phyloP scores from a whole-genome alignment of 805 yeast genomes.

The Lachancea nothofagi region DNA sequence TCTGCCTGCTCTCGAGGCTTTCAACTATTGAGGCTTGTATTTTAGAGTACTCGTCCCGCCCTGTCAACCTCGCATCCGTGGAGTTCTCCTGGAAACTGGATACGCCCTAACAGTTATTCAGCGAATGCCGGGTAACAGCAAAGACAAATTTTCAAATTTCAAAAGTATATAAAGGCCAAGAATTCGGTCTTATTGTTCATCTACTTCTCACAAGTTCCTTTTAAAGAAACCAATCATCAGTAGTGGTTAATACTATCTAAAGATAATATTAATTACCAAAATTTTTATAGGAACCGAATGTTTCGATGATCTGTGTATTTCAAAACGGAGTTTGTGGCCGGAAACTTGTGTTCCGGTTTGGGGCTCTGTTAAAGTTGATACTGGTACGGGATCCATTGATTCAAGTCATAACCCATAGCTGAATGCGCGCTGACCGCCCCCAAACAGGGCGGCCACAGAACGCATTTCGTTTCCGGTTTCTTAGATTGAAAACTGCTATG shows the following conservation, averaged over 20 bases:
- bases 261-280: constrained; percentile 36
- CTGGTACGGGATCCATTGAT: constrained; percentile 30
- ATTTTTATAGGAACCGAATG: constrained; percentile 35
- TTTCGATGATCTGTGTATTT: constrained; percentile 27
- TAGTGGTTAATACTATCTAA: constrained; percentile 40
- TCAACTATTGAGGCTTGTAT: no score
- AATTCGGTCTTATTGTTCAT: neutral
- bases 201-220: constrained; percentile 7
- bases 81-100: no score
- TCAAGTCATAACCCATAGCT: constrained; percentile 35
- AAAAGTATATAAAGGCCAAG: constrained; percentile 2
- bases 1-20: no score
- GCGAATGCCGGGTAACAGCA: constrained; percentile 2
- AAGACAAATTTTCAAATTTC: no score
- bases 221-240: constrained; percentile 34
- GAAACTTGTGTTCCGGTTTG: constrained; percentile 6
- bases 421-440: constrained; percentile 34
- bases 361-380: constrained; percentile 30
- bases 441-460: constrained; percentile 36
- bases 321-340: constrained; percentile 12
- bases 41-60: no score
- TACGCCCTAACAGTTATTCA: no score
- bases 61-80: no score
- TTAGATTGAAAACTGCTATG: constrained; percentile 34
- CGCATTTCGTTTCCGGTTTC: constrained; percentile 40